A percentile compares a stretch with the other conserved stretches of the same genome.
Evolutionary conservation across 1,284 basidiomycete species (phyloP).

Genomic region (Apiotrichum sp.): DNA sequence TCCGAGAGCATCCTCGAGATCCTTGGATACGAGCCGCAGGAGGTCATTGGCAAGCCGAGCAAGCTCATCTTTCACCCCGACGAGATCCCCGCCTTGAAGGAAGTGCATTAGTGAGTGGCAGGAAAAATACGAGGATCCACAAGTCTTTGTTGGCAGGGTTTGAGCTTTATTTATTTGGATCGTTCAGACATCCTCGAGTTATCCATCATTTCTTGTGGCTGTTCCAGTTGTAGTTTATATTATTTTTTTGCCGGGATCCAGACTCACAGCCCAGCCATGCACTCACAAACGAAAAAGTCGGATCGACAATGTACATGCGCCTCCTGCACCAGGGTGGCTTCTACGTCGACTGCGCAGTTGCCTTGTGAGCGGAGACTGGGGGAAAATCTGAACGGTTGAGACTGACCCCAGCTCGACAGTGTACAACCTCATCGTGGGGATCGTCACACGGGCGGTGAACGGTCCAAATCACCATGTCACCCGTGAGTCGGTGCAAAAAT

Average conservation of each 20-base stretch:
- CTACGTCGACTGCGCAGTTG: constrained; percentile 28
- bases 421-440: constrained; percentile 21
- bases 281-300: constrained; percentile 21
- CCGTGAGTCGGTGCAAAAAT: not conserved
- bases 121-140: not conserved
- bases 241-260: too few relatives aligned
- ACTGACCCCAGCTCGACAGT: constrained; percentile 20
- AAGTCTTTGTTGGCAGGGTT: not conserved
- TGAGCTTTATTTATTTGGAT: not conserved
- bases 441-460: constrained; percentile 23
- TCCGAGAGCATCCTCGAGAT: constrained; percentile 37
- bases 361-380: constrained; percentile 19
- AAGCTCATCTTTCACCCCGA: constrained; percentile 38
- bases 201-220: too few relatives aligned
- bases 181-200: too few relatives aligned
- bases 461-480: constrained; percentile 16
- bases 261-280: constrained; percentile 15
- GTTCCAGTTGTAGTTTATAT: too few relatives aligned
- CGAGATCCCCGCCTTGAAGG: constrained; percentile 26
- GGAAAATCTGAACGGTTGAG: not conserved
- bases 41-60: constrained; percentile 30
- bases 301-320: constrained; percentile 25
- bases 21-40: constrained; percentile 30
- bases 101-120: constrained; percentile 34
- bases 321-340: constrained; percentile 31